Conservation (phyloP, 495 filamentous ascomycete genomes). For the Aspergillus sclerotioniger region DNA sequence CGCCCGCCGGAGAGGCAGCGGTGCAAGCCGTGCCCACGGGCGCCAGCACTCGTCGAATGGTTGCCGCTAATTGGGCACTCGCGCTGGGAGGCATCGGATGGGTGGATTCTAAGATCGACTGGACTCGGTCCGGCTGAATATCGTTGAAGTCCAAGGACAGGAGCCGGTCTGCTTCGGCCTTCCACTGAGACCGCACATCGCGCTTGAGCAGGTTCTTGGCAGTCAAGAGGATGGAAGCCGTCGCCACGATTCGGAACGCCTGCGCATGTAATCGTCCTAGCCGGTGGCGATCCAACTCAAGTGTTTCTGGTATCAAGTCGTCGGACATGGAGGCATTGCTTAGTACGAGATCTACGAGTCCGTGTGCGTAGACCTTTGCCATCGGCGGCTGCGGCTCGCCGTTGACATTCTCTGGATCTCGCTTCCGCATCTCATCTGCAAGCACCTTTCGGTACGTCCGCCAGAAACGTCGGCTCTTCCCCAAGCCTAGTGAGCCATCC, state of each 20-base stretch:
- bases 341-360: constrained; percentile 63
- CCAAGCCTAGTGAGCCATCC: constrained; percentile 54
- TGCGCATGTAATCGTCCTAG: constrained; percentile 63
- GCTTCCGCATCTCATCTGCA: constrained; percentile 65
- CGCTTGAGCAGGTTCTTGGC: constrained; percentile 95
- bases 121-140: constrained; percentile 60
- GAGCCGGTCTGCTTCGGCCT: constrained; percentile 76
- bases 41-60: constrained; percentile 56
- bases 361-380: constrained; percentile 77
- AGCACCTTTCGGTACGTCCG: constrained; percentile 64
- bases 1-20: constrained; percentile 33
- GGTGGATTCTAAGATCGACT: constrained; percentile 74
- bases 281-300: constrained; percentile 74
- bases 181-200: constrained; percentile 88
- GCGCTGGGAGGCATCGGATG: constrained; percentile 68
- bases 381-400: constrained; percentile 36
- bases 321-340: constrained; percentile 54
- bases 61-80: constrained; percentile 43
- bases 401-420: constrained; percentile 68
- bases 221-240: constrained; percentile 79
- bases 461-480: constrained; percentile 71
- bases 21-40: constrained; percentile 41
- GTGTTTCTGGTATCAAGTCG: constrained; percentile 75
- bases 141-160: constrained; percentile 56
- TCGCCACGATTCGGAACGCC: constrained; percentile 71